Evolutionary conservation across 2,329 filamentous ascomycete genomes (phyloP), one percentile per base, ranked within the genome.

Genomic region (Endoconidiophora laricicola): DNA sequence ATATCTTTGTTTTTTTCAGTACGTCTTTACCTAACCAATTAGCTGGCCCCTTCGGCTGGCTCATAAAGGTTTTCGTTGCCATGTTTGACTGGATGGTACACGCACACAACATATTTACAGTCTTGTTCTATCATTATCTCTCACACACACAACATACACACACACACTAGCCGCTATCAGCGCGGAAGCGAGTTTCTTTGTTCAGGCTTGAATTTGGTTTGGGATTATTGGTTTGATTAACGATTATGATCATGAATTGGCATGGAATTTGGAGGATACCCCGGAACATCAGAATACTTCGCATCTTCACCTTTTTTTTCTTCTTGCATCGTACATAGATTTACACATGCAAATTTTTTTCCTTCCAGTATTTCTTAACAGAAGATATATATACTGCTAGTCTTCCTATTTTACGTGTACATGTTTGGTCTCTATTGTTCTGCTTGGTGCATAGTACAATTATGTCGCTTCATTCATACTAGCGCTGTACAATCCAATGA

Each of bases 181-280:
- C 50, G 52, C 47, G 50, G 50, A 52, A 44, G 52, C 48, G 52
- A 53, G 48, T 47, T 53, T 50, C 44, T 50, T 53, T 53, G 44
- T 53, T 53, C 48, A 49, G 52, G 52, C 48, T 42, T 48, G 47
- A 47, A 40, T 48, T 47, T 49, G 26, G 38, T 49, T 50, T 44
- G 29, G 48, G 33, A 18, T 48, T 46, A 40, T 45, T 44, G 16
- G n/a, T 45, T 48, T 46, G 40, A 43, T 43, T 53, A 44, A 53
- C 47, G 52, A 53, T 53, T 50, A 53, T 49, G 44, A 53, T 53
- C 46, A 53, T 44, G 48, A 47, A 36, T 53, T 36, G 50, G 50
- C 22, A 48, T 45, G 46, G 45, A 18, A 44, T 44, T 49, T 49
- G 51, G 48, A 48, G 47, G 24, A 53, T 53, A 53, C 52, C 52